These are phyloP conservation scores for Penicillium expansum DNA, from an alignment of 2,329 filamentous ascomycete species.

Conservation along the genomic window DNA sequence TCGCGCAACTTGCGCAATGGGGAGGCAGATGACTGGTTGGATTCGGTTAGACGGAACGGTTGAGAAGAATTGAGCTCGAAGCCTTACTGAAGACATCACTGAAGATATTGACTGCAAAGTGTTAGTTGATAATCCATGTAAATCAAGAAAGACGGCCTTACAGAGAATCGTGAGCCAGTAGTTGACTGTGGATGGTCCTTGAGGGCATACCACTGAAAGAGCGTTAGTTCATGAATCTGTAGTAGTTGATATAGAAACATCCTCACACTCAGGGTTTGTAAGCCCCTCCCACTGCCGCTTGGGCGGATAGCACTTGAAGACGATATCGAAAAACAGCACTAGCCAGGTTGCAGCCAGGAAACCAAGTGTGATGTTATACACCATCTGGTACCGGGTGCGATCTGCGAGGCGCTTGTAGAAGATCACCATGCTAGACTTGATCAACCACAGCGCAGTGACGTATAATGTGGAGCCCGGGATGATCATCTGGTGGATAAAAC, in stretches of 20 bases:
- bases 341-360: neutral
- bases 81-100: neutral
- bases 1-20: neutral
- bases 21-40: neutral
- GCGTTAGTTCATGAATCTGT: neutral
- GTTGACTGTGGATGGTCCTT: neutral
- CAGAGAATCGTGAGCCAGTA: neutral
- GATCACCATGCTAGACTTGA: neutral
- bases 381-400: neutral
- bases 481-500: neutral
- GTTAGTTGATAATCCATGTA: neutral
- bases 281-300: neutral
- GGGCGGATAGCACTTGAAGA: neutral
- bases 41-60: neutral
- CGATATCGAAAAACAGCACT: neutral
- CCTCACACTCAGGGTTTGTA: neutral
- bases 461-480: neutral
- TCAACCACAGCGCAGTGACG: neutral
- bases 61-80: neutral
- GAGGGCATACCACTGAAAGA: neutral
- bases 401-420: neutral
- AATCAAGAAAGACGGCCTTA: neutral
- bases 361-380: neutral
- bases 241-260: neutral
- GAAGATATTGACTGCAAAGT: neutral